Conservation (phyloP, 2,329 filamentous ascomycete species). For the Aspergillus quadricinctus region DNA sequence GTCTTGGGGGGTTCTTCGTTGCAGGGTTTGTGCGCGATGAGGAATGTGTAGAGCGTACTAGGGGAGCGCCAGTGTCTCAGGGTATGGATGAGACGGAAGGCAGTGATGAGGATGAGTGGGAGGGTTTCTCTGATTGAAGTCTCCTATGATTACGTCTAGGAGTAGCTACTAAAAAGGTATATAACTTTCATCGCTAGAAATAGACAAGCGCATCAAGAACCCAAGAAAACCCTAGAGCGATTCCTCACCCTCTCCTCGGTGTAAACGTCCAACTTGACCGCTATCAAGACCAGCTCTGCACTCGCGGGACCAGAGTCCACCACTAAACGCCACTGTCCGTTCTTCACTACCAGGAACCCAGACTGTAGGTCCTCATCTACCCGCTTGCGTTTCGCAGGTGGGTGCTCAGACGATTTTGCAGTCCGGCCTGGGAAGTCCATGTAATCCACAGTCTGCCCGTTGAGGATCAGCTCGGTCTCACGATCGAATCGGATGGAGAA, state of each 20-base stretch:
- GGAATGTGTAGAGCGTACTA: slow-evolving; percentile 31
- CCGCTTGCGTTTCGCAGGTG: slow-evolving; percentile 13
- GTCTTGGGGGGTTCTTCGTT: slow-evolving; percentile 94
- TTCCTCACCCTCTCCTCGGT: slow-evolving; percentile 66
- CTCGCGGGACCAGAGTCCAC: slow-evolving; percentile 52
- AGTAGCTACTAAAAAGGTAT: slow-evolving; percentile 1
- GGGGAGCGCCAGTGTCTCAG: slow-evolving; percentile 6
- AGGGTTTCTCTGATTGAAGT: slow-evolving; percentile 39
- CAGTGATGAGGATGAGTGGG: slow-evolving; percentile 40
- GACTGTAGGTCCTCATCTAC: slow-evolving; percentile 20
- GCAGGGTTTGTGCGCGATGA: slow-evolving; percentile 71
- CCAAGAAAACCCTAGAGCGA: slow-evolving; percentile 59
- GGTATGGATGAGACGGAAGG: slow-evolving; percentile 19
- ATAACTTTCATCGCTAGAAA: background rate
- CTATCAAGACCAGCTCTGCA: slow-evolving; percentile 68
- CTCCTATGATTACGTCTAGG: background rate
- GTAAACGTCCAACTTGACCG: slow-evolving; percentile 71
- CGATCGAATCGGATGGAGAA: slow-evolving; percentile 61
- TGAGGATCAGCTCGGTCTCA: slow-evolving; percentile 40
- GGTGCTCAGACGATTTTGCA: background rate
- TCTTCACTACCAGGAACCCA: slow-evolving; percentile 58
- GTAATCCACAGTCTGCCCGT: slow-evolving; percentile 30
- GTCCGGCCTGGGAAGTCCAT: slow-evolving; percentile 7
- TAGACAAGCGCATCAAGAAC: slow-evolving; percentile 2
- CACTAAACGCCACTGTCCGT: slow-evolving; percentile 67